Percentiles rank a stretch among this genome's conserved stretches.
These are phyloP conservation scores for Lavandula angustifolia DNA, from an alignment of 257 asterid genomes.

Conservation along the genomic window DNA sequence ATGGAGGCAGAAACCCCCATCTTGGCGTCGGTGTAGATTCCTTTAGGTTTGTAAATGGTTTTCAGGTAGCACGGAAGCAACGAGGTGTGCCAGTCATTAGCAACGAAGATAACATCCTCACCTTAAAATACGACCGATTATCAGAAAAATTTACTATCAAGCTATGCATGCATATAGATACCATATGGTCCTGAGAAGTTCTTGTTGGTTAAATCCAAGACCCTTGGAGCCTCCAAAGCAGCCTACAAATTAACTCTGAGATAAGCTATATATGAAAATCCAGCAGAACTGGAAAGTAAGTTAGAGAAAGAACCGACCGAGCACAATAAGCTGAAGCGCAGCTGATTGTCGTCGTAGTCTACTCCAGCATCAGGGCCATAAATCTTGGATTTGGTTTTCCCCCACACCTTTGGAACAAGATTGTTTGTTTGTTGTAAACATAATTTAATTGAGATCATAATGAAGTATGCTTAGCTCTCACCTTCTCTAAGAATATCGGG, in stretches of 20 bases:
- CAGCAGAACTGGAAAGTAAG: too few species aligned
- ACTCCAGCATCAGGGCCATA: constrained; percentile 85
- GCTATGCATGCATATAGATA: constrained; percentile 27
- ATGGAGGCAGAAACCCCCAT: constrained; percentile 32
- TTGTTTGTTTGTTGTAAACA: not conserved
- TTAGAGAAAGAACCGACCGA: constrained; percentile 49
- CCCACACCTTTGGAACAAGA: constrained; percentile 62
- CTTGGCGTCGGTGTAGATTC: constrained; percentile 75
- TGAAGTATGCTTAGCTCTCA: constrained; percentile 18
- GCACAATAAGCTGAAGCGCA: constrained; percentile 82
- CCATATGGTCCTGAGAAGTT: constrained; percentile 90
- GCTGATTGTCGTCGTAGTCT: constrained; percentile 81
- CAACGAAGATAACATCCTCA: constrained; percentile 85
- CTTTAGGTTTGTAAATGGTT: constrained; percentile 75
- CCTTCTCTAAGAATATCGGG: constrained; percentile 90
- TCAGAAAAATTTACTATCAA: not conserved
- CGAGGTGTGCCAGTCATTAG: constrained; percentile 97
- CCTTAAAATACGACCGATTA: constrained; percentile 44
- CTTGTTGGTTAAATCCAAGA: constrained; percentile 62
- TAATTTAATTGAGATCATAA: constrained; percentile 6
- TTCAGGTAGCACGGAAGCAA: constrained; percentile 91
- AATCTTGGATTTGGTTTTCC: constrained; percentile 77
- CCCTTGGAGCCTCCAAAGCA: constrained; percentile 85
- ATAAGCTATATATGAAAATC: not conserved
- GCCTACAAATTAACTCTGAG: constrained; percentile 56